Evolutionary conservation across 108 stramenopile species (phyloP).

Genomic region (Discostella stelligeroides): DNA sequence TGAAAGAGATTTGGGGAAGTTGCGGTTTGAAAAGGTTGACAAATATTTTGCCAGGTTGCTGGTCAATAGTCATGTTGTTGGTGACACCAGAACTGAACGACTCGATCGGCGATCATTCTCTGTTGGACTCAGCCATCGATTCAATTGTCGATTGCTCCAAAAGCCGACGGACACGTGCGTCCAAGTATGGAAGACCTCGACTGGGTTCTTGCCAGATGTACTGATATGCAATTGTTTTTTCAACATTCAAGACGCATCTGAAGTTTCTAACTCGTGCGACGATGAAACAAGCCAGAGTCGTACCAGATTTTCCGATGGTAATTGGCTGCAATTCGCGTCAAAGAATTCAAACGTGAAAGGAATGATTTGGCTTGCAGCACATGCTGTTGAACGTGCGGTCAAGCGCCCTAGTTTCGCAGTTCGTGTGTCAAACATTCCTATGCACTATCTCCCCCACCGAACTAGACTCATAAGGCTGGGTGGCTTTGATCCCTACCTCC

Average conservation of each 20-base stretch:
- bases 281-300: not conserved
- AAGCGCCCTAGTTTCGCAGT: not conserved
- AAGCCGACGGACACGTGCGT: slow-evolving; percentile 21
- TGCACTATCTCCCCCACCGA: not conserved
- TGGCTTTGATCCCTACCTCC: not conserved
- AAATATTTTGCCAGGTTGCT: slow-evolving; percentile 36
- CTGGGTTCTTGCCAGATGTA: slow-evolving; percentile 16
- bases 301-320: not conserved
- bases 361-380: slow-evolving; percentile 10
- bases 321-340: slow-evolving; percentile 35
- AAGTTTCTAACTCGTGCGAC: not conserved
- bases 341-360: slow-evolving; percentile 23
- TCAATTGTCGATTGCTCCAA: slow-evolving; percentile 35
- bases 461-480: slow-evolving; percentile 13
- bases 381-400: not conserved
- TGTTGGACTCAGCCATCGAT: slow-evolving; percentile 31
- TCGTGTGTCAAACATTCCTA: not conserved
- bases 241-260: slow-evolving; percentile 1
- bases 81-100: slow-evolving; percentile 25
- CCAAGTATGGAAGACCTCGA: slow-evolving; percentile 32
- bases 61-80: slow-evolving; percentile 43
- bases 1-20: slow-evolving; percentile 5
- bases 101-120: slow-evolving; percentile 39
- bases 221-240: slow-evolving; percentile 20
- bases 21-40: slow-evolving; percentile 24